Base-by-base conservation (phyloP, 176 grass and related monocot genomes). In the Cenchrus fungigraminus region DNA sequence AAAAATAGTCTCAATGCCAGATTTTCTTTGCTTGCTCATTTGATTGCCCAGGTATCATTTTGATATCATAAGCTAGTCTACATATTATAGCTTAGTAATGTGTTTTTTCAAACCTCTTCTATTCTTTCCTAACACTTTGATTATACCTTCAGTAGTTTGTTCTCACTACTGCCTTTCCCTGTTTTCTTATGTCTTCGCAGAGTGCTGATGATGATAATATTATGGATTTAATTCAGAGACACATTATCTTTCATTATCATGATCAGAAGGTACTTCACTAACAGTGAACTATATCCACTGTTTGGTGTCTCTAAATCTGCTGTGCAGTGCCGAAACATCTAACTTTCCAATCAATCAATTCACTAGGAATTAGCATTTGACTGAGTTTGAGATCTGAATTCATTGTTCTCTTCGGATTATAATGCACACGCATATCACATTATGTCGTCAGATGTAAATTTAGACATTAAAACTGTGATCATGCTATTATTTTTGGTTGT, bases 1-100 rank as follows among this genome's bases (percentile, higher is more conserved):
- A 76, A 82, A 40, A 88, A 86, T 52, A 82, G 51, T 83, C 65
- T 77, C 78, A 63, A 88, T 83, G 59, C 88, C 76, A 85, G 88
- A 56, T 93, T 94, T 90, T 93, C 77, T 42, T 84, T 99, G 78
- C 90, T 99, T 86, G 91, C 97, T 45, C 94, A 87, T 84, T 86
- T 99, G 91, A 74, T 99, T 88, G 71, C 90, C 58, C 97, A 97
- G 94, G 97, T 97, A 89, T 67, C 64, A 45, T 79, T 89, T 85
- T 72, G n/a, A 28, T 59, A 31, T 85, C 34, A 17, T 82, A 13
- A 68, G 57, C 17, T 90, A 52, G n/a, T 76, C 73, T 82, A 68
- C 22, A 78, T 58, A 54, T 73, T 79, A 42, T 49, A 63, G 22
- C 45, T 16, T 65, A 66, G 4, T 63, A 82, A 29, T 68, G 56